These are phyloP conservation scores for Paxillus ammoniavirescens DNA, from an alignment of 768 basidiomycete genomes.

Conservation along the genomic window DNA sequence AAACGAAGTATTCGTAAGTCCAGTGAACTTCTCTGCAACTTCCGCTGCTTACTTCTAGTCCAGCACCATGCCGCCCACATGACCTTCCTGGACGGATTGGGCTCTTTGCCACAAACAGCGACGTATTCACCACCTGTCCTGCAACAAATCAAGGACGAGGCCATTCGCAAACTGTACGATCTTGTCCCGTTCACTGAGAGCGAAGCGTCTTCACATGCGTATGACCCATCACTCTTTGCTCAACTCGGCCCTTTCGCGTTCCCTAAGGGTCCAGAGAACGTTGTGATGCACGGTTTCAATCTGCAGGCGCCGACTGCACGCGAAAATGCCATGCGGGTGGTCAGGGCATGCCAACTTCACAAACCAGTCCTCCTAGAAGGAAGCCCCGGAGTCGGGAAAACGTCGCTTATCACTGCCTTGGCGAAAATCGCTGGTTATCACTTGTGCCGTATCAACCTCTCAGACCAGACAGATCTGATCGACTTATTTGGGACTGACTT, in stretches of 20 bases:
- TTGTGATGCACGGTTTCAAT: constrained; percentile 56
- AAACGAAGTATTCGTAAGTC: constrained; percentile 67
- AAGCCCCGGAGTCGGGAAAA: constrained; percentile 98
- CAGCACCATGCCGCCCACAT: constrained; percentile 93
- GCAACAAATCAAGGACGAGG: constrained; percentile 58
- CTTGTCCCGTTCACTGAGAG: constrained; percentile 47
- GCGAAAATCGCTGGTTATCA: constrained; percentile 76
- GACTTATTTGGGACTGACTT: constrained; percentile 97
- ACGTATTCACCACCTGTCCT: constrained; percentile 61
- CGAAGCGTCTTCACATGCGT: constrained; percentile 24
- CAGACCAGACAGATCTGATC: constrained; percentile 95
- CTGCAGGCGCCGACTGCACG: constrained; percentile 86
- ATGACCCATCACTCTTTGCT: constrained; percentile 38
- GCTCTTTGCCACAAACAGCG: constrained; percentile 70
- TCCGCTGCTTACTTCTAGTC: constrained; percentile 12
- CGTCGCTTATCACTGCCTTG: constrained; percentile 85
- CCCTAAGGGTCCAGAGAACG: constrained; percentile 48
- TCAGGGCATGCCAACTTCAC: constrained; percentile 82
- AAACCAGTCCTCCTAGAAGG: constrained; percentile 97
- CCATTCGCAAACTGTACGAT: constrained; percentile 49
- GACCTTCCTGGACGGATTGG: constrained; percentile 88
- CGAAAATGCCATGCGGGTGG: constrained; percentile 83
- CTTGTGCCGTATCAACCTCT: constrained; percentile 92
- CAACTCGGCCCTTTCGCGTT: constrained; percentile 78
- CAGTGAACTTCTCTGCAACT: not conserved